Conservation (phyloP, 2,329 filamentous ascomycete genomes). For the Triangularia setosa region DNA sequence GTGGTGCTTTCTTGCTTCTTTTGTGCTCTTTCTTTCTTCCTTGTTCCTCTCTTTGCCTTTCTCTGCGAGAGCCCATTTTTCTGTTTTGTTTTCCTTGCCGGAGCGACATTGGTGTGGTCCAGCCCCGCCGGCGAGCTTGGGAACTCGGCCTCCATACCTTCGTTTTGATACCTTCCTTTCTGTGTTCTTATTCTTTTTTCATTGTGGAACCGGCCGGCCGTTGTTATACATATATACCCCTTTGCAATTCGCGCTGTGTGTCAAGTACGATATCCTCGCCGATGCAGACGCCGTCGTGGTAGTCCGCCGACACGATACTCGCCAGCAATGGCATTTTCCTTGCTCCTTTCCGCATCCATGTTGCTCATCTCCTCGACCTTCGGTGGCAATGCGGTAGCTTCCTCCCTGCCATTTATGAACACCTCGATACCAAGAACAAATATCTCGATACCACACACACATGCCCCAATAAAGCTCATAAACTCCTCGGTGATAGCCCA, state of each 20-base stretch:
- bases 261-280: not conserved
- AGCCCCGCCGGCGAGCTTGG: conserved; percentile 14
- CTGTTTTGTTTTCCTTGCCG: not conserved
- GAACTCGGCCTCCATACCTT: conserved; percentile 13
- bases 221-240: not conserved
- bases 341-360: conserved; percentile 20
- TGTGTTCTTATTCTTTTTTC: conserved; percentile 1
- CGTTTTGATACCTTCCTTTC: conserved; percentile 6
- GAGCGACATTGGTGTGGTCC: not conserved
- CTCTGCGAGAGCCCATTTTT: not conserved
- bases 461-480: not conserved
- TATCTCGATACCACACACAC: not conserved
- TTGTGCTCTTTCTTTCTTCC: conserved; percentile 3
- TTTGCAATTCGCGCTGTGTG: not conserved
- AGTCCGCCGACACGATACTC: conserved; percentile 13
- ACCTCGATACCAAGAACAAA: not conserved
- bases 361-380: conserved; percentile 24
- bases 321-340: conserved; percentile 30
- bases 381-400: conserved; percentile 14
- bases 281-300: conserved; percentile 21
- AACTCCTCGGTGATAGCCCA: conserved; percentile 3
- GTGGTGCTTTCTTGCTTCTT: conserved; percentile 6
- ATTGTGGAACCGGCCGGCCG: not conserved
- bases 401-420: conserved; percentile 5
- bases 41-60: conserved; percentile 8